A percentile compares a stretch with the other conserved stretches of the same genome.
phyloP scores from a whole-genome alignment of 148 eudicot genomes.

The Silene latifolia region DNA sequence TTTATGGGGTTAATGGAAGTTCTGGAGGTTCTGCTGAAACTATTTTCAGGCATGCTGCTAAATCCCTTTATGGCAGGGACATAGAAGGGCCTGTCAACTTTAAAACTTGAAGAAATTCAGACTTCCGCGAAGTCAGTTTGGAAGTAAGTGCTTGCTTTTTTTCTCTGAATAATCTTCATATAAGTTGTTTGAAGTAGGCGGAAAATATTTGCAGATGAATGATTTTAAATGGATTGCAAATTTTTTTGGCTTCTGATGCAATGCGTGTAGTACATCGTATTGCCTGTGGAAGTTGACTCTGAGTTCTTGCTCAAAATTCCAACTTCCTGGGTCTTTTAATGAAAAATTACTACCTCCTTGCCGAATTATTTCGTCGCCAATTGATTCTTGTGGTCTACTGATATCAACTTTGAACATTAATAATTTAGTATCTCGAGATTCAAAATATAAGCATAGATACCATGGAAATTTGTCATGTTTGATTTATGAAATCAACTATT shows the following conservation, averaged over 20 bases:
- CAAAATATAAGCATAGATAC: too few relatives aligned
- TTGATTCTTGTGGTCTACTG: too few relatives aligned
- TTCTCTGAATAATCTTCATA: not conserved
- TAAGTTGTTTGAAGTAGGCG: not conserved
- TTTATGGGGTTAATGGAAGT: slow-evolving; percentile 79
- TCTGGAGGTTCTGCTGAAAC: slow-evolving; percentile 98
- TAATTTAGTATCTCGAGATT: too few relatives aligned
- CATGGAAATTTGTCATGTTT: too few relatives aligned
- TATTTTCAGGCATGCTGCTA: slow-evolving; percentile 70
- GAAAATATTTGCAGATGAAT: not conserved
- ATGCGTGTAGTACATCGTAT: not conserved
- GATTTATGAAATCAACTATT: too few relatives aligned
- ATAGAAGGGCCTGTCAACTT: slow-evolving; percentile 65
- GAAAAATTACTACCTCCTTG: too few relatives aligned
- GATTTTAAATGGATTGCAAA: not conserved
- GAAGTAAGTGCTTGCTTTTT: slow-evolving; percentile 55
- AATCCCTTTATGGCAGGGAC: slow-evolving; percentile 60
- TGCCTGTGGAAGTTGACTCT: not conserved
- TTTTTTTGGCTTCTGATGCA: slow-evolving; percentile 4
- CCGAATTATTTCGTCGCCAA: too few relatives aligned
- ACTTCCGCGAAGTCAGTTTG: slow-evolving; percentile 76
- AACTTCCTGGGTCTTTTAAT: not conserved
- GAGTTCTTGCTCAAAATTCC: not conserved
- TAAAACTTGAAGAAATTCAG: slow-evolving; percentile 66
- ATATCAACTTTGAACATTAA: too few relatives aligned